phyloP scores from a whole-genome alignment of 257 asterid genomes.

The Agastache rugosa region DNA sequence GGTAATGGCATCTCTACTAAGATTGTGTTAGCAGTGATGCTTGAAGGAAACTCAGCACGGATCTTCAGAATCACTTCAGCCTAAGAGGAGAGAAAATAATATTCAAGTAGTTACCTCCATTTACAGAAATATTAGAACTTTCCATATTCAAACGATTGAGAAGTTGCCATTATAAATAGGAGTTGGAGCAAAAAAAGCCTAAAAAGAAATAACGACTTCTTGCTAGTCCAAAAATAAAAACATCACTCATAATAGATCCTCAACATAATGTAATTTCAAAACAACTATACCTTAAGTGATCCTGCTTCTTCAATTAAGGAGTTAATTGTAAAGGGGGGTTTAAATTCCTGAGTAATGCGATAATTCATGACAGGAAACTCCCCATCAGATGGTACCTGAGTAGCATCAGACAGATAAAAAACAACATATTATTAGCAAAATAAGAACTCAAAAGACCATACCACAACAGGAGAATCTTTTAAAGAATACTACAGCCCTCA shows the following conservation, averaged over 20 bases:
- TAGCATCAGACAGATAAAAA: conserved; percentile 31
- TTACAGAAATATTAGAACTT: conserved; percentile 29
- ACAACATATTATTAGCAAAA: conserved; percentile 26
- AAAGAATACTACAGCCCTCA: conserved; percentile 45
- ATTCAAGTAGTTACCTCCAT: conserved; percentile 23
- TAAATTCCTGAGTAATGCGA: conserved; percentile 98
- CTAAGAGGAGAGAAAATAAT: conserved; percentile 50
- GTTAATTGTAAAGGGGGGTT: conserved; percentile 92
- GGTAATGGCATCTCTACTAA: conserved; percentile 95
- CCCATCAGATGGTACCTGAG: conserved; percentile 97
- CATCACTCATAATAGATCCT: conserved; percentile 27
- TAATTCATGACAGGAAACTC: conserved; percentile 99
- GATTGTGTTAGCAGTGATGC: conserved; percentile 83
- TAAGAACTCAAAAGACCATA: conserved; percentile 26
- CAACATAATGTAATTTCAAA: conserved; percentile 27
- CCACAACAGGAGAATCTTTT: conserved; percentile 32
- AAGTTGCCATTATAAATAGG: conserved; percentile 23
- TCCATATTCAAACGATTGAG: conserved; percentile 13
- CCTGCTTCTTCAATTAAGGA: conserved; percentile 97
- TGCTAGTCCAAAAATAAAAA: conserved; percentile 29
- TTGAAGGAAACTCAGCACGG: conserved; percentile 94
- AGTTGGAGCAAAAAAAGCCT: conserved; percentile 25
- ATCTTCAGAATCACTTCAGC: conserved; percentile 96
- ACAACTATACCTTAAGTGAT: conserved; percentile 66
- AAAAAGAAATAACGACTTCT: conserved; percentile 7